Base-by-base conservation (phyloP, 768 basidiomycete species). In the Tylopilus subfusipes region DNA sequence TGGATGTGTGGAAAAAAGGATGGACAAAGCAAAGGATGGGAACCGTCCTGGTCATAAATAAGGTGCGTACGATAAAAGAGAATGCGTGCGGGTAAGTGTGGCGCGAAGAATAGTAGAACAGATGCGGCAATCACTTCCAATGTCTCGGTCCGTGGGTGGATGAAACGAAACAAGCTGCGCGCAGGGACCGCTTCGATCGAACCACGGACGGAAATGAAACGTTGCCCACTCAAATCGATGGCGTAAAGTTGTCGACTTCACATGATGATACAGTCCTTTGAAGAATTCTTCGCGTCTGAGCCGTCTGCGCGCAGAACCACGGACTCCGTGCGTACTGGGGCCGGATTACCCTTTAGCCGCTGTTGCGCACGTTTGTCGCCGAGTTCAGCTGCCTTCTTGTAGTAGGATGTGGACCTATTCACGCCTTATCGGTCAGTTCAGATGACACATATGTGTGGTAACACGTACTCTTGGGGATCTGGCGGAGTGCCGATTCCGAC, bases 331-430 rank as follows among this genome's bases (percentile, higher is more conserved):
- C 83, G 82, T 24, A 83, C 85, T 5, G 85, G 79, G 50, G 72
- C 80, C 42, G 78, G 78, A 7, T 81, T 77, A 12, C 82, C 75
- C 65, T 82, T 85, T 14, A 98, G 75, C 49, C 97, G 85, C 64
- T 95, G 91, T 9, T 80, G 75, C 0, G 97, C 94, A 54, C 97
- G 90, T 69, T 92, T 96, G 73, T 99, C 97, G 46, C 96, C 95
- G 29, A 85, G 82, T 2, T 95, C 93, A 16, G 93, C 88, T 3
- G 97, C 92, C 57, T 83, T 83, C 72, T 92, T 90, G 77, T 94
- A 98, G 79, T 87, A 98, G 14, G 76, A 63, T 33, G 83, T 73
- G 1, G 93, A 86, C 59, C 89, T 91, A 60, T 42, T 55, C 22
- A 34, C 39, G 33, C 22, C 34, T 38, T n/a, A 52, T 45, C 11